These are phyloP conservation scores for Polygonum maritimum DNA, from an alignment of 148 eudicot genomes.

Conservation along the genomic window DNA sequence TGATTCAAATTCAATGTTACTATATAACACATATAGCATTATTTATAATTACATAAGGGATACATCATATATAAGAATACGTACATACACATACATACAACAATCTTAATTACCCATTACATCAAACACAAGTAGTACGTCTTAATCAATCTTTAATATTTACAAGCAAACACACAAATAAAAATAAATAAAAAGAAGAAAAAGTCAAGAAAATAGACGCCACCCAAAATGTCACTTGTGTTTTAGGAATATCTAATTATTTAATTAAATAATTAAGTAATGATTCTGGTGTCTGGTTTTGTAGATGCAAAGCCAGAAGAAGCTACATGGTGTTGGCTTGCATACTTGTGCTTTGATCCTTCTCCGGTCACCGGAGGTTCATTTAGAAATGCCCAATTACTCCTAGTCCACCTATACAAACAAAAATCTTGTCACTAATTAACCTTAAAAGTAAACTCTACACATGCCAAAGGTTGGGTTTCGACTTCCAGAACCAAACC, in stretches of 20 bases:
- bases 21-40: not conserved
- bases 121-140: not conserved
- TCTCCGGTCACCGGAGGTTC: conserved; percentile 42
- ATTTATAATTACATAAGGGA: not conserved
- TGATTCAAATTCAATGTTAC: not conserved
- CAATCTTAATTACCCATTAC: not conserved
- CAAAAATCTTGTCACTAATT: not conserved
- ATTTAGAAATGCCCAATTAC: conserved; percentile 43
- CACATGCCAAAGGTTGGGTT: too few relatives aligned
- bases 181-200: not conserved
- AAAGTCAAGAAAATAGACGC: not conserved
- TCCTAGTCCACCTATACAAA: conserved; percentile 44
- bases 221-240: not conserved
- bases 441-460: too few relatives aligned
- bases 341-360: conserved; percentile 22
- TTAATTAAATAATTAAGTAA: not conserved
- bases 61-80: not conserved
- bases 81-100: not conserved
- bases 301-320: conserved; percentile 13
- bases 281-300: conserved; percentile 5
- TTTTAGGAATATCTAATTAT: not conserved
- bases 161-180: not conserved
- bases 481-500: too few relatives aligned
- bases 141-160: not conserved
- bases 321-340: conserved; percentile 40